Evolutionary conservation across 2,329 filamentous ascomycete species (phyloP).

Genomic region (Peltaster fructicola): DNA sequence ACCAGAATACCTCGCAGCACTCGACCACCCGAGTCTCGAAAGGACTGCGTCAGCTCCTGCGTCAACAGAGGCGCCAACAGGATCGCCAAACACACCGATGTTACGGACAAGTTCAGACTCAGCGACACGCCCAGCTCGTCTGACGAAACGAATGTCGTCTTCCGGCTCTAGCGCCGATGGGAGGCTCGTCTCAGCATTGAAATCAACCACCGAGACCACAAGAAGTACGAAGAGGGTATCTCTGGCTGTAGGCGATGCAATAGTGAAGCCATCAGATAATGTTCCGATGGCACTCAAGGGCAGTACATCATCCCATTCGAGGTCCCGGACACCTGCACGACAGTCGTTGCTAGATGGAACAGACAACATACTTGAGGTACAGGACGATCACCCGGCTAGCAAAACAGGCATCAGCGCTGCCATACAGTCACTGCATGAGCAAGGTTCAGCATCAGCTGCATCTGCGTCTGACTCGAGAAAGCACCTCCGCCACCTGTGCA

Average conservation of each 20-base stretch:
- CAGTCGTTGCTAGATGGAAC: conserved; percentile 4
- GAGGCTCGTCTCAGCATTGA: conserved; percentile 18
- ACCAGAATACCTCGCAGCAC: conserved; percentile 17
- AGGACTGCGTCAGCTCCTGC: conserved; percentile 14
- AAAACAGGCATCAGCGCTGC: conserved; percentile 1
- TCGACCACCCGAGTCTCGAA: conserved; percentile 11
- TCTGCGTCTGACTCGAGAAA: conserved; percentile 1
- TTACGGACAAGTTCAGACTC: conserved; percentile 10
- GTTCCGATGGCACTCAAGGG: conserved; percentile 13
- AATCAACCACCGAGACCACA: conserved; percentile 13
- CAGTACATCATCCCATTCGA: conserved; percentile 16
- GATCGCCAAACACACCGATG: conserved; percentile 1
- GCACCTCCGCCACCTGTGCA: background rate
- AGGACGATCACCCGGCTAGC: conserved; percentile 1
- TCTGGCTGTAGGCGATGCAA: conserved; percentile 17
- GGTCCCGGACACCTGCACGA: conserved; percentile 5
- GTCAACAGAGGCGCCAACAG: conserved; percentile 1
- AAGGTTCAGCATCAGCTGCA: background rate
- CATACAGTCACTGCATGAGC: background rate
- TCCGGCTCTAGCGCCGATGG: conserved; percentile 19
- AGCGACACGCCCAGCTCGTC: conserved; percentile 15
- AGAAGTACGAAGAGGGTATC: conserved; percentile 18
- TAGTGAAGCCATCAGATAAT: conserved; percentile 20
- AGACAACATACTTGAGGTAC: conserved; percentile 1
- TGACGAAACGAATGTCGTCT: conserved; percentile 17